Conservation (phyloP, 495 filamentous ascomycete genomes). For the Aspergillus egyptiacus region DNA sequence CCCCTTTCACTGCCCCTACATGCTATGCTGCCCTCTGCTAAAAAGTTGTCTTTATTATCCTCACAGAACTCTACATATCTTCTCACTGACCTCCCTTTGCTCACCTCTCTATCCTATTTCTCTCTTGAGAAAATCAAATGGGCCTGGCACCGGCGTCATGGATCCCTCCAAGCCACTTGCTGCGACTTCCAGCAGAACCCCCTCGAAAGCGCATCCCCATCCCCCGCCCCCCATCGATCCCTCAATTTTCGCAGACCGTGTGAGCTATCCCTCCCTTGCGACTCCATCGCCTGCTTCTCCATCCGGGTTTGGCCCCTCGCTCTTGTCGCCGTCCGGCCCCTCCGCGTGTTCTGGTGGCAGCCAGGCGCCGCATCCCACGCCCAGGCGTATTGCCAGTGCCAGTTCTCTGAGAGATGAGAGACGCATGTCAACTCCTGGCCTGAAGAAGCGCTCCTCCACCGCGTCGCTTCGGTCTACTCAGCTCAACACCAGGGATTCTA, state of each 20-base stretch:
- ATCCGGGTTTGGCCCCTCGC: slow-evolving; percentile 22
- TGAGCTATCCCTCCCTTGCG: slow-evolving; percentile 44
- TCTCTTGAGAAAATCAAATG: slow-evolving; percentile 14
- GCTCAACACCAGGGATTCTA: slow-evolving; percentile 20
- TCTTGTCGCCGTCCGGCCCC: slow-evolving; percentile 28
- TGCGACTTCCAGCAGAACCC: slow-evolving; percentile 18
- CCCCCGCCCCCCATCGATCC: slow-evolving; percentile 16
- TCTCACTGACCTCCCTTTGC: background rate
- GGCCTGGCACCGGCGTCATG: slow-evolving; percentile 25
- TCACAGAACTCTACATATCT: background rate
- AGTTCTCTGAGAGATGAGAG: slow-evolving; percentile 46
- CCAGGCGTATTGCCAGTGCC: slow-evolving; percentile 48
- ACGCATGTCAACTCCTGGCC: slow-evolving; percentile 35
- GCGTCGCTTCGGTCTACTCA: slow-evolving; percentile 39
- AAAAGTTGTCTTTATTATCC: slow-evolving; percentile 3
- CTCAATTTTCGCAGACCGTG: slow-evolving; percentile 26
- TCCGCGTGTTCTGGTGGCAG: slow-evolving; percentile 21
- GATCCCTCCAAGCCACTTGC: slow-evolving; percentile 32
- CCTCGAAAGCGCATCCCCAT: slow-evolving; percentile 6
- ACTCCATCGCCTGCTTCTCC: slow-evolving; percentile 44
- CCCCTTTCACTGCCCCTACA: slow-evolving; percentile 11
- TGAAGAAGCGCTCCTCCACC: slow-evolving; percentile 43
- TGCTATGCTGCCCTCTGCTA: slow-evolving; percentile 2
- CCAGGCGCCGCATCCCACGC: slow-evolving; percentile 21
- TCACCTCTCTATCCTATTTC: background rate